phyloP scores from a whole-genome alignment of 371 early-diverging fungal genomes.

The Gilbertella persicaria region DNA sequence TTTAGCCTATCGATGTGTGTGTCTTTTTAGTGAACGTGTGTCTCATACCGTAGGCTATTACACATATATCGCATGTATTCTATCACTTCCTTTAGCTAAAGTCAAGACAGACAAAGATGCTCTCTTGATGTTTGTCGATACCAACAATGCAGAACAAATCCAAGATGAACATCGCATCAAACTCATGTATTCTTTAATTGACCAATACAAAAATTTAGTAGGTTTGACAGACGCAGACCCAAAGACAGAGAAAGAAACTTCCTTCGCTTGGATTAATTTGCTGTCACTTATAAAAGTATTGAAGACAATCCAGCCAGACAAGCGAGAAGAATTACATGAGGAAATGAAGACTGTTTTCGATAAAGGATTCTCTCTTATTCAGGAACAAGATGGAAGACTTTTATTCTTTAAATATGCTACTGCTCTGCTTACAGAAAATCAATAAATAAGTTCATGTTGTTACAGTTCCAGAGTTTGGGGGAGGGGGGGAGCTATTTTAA shows the following conservation, averaged over 20 bases:
- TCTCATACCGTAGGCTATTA: background rate
- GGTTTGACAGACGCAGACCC: background rate
- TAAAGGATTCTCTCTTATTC: background rate
- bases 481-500: too few relatives aligned
- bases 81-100: background rate
- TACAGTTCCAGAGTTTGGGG: too few relatives aligned
- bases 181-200: background rate
- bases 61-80: background rate
- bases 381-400: background rate
- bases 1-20: background rate
- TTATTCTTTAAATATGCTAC: background rate
- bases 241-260: conserved; percentile 2
- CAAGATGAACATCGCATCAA: background rate
- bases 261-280: conserved; percentile 39
- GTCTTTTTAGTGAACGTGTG: background rate
- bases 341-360: background rate
- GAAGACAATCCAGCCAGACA: background rate
- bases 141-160: background rate
- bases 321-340: background rate
- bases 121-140: background rate
- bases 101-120: background rate
- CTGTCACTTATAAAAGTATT: conserved; percentile 29
- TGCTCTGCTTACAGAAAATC: background rate
- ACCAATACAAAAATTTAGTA: background rate
- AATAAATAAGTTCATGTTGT: too few relatives aligned